phyloP scores from a whole-genome alignment of 495 filamentous ascomycete genomes.

The Poronia punctata region DNA sequence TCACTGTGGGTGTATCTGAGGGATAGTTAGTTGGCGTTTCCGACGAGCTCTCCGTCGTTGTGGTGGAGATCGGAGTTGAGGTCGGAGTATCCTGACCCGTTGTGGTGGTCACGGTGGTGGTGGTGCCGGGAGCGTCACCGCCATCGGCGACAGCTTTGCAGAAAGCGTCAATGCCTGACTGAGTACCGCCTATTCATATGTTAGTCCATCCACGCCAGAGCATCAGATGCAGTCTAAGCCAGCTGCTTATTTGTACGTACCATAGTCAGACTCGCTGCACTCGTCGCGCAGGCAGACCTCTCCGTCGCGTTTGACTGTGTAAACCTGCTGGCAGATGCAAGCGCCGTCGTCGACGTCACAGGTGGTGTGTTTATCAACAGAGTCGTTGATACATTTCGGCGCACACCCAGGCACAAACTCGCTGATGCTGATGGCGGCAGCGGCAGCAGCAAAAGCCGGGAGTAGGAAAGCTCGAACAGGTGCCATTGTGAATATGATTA shows the following conservation, averaged over 20 bases:
- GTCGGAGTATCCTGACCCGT: slow-evolving; percentile 5
- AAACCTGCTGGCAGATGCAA: slow-evolving; percentile 36
- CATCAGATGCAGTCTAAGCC: background rate
- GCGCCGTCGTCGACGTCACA: slow-evolving; percentile 32
- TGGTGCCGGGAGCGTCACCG: background rate
- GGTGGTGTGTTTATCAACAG: slow-evolving; percentile 25
- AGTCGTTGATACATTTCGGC: slow-evolving; percentile 28
- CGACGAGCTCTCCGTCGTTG: slow-evolving; percentile 4
- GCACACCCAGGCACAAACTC: slow-evolving; percentile 35
- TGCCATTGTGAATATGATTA: slow-evolving; percentile 14
- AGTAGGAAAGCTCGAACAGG: slow-evolving; percentile 25
- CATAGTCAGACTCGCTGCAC: slow-evolving; percentile 21
- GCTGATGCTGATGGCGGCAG: slow-evolving; percentile 30
- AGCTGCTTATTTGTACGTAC: slow-evolving; percentile 10
- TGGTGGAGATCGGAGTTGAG: slow-evolving; percentile 2
- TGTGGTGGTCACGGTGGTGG: slow-evolving; percentile 1
- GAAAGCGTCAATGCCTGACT: slow-evolving; percentile 23
- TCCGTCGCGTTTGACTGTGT: slow-evolving; percentile 26
- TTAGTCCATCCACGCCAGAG: slow-evolving; percentile 4
- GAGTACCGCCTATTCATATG: slow-evolving; percentile 15
- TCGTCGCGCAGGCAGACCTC: slow-evolving; percentile 22
- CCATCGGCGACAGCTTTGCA: slow-evolving; percentile 16
- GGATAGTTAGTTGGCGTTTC: slow-evolving; percentile 13
- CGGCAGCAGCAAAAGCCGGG: slow-evolving; percentile 28
- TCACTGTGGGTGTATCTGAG: slow-evolving; percentile 5